Evolutionary conservation across 768 basidiomycete species (phyloP), one percentile per base, ranked within the genome.

Genomic region (Exidia glandulosa): DNA sequence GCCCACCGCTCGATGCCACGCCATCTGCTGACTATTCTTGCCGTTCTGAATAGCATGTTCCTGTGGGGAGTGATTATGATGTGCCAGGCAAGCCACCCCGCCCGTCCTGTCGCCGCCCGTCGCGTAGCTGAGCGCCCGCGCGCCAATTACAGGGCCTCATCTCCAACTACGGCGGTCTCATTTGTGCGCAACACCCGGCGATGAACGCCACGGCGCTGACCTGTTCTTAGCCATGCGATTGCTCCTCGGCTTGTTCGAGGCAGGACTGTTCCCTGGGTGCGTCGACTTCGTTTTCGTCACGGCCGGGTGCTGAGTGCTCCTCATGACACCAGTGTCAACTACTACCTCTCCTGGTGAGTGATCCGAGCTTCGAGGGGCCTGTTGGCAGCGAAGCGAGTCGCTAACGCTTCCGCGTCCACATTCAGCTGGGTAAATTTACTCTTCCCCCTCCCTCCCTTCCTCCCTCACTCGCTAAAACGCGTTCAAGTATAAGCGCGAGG

Each of bases 21-120:
- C 47, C 19, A 48, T 9, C 19, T 16, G 9, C 25, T 25, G 50
- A 6, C 50, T 31, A 25, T 29, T 27, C 50, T 54, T 12, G 25
- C 30, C 50, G 14, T 7, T 27, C 50, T 27, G 25, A 4, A 29
- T 27, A 54, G 50, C 57, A 90, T 91, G 88, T 63, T 87, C 2
- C 64, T 81, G 19, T 88, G 87, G 86, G 87, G 87, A 2, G 64
- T 88, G 32, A 83, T 83, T 76, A 88, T 88, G 87, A 86, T 86
- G 58, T 57, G 27, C 27, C 50, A 54, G 50, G 50, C 30, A 14
- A 45, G 25, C 25, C 10, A 25, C 6, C 50, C 30, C 30, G 50
- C 19, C 36, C 36, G 48, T 58, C 48, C 14, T 32, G 30, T 6
- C 27, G 33, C 36, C 61, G 50, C 62, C 5, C 25, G 25, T 34